Conservation (phyloP, 306 rosid genomes). For the Vigna radiata region DNA sequence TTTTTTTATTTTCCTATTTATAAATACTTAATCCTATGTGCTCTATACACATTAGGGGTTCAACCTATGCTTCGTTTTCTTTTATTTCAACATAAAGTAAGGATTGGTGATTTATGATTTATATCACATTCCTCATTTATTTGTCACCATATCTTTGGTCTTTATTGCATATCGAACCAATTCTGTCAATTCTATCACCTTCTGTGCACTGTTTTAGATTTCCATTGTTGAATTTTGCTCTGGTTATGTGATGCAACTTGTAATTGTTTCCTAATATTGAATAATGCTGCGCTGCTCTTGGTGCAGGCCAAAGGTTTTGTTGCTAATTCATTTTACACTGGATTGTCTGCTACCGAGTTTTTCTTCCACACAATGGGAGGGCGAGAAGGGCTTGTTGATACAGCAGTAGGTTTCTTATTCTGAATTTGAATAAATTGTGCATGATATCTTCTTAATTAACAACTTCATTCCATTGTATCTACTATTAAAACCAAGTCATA, state of each 20-base stretch:
- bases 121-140: background rate
- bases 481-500: slow-evolving; percentile 9
- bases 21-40: no score
- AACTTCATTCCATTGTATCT: slow-evolving; percentile 29
- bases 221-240: background rate
- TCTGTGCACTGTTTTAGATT: slow-evolving; percentile 14
- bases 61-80: no score
- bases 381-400: slow-evolving; percentile 96
- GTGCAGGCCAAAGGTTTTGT: slow-evolving; percentile 98
- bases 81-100: no score
- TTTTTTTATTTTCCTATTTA: no score
- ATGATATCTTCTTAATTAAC: slow-evolving; percentile 15
- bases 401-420: slow-evolving; percentile 66
- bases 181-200: slow-evolving; percentile 34
- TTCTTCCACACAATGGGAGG: slow-evolving; percentile 99
- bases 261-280: slow-evolving; percentile 33
- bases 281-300: slow-evolving; percentile 38
- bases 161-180: slow-evolving; percentile 10
- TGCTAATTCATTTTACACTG: slow-evolving; percentile 88
- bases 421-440: slow-evolving; percentile 15
- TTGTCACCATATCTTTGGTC: slow-evolving; percentile 17
- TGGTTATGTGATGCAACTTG: slow-evolving; percentile 1
- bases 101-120: no score
- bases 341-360: slow-evolving; percentile 94
- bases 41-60: no score